These are phyloP conservation scores for Trebouxia sp. DNA, from an alignment of 139 green algal genomes.

Conservation along the genomic window DNA sequence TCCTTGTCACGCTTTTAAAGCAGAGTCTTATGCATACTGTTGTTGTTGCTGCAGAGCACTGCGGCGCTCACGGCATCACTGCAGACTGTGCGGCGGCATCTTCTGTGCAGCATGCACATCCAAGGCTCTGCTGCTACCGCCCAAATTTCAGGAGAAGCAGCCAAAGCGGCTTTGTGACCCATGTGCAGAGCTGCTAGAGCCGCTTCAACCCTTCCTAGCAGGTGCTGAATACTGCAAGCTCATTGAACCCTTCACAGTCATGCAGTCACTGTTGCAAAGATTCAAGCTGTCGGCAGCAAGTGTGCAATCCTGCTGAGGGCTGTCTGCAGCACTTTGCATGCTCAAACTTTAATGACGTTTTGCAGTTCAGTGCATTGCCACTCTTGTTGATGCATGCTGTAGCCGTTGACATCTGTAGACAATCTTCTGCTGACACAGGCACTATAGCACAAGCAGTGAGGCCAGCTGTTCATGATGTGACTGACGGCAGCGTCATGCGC, in stretches of 20 bases:
- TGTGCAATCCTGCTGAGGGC: not conserved
- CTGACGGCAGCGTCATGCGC: slow-evolving; percentile 64
- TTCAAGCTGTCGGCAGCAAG: no score
- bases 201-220: slow-evolving; percentile 73
- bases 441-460: slow-evolving; percentile 49
- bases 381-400: no score
- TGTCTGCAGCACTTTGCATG: no score
- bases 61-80: slow-evolving; percentile 71
- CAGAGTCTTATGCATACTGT: not conserved
- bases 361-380: no score
- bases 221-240: slow-evolving; percentile 38
- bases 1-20: not conserved
- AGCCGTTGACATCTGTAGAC: no score
- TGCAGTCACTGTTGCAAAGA: not conserved
- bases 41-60: slow-evolving; percentile 28
- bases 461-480: slow-evolving; percentile 71
- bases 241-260: not conserved
- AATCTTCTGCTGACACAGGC: no score
- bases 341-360: no score
- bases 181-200: slow-evolving; percentile 63
- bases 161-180: slow-evolving; percentile 71
- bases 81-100: slow-evolving; percentile 72
- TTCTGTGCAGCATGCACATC: slow-evolving; percentile 73
- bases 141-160: slow-evolving; percentile 62
- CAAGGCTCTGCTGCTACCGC: slow-evolving; percentile 73